Evolutionary conservation across 805 yeast genomes (phyloP), one percentile per base, ranked within the genome.

Genomic region (Nakazawaea sp.): DNA sequence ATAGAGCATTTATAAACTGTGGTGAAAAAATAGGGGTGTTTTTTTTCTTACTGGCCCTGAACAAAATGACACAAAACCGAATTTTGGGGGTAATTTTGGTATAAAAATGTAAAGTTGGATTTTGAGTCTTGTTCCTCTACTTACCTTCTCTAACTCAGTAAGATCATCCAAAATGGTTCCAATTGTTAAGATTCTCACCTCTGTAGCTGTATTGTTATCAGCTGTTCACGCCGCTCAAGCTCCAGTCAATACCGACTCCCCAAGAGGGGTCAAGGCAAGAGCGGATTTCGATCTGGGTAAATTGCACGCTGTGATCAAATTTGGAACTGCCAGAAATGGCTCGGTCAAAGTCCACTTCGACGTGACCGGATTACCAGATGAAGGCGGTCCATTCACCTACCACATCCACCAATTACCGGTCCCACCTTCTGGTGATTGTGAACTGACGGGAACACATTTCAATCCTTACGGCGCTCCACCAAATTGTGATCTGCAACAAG

Each of bases 281-380:
- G 85, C 82, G 4, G 76, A 74, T 48, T 67, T 78, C 44, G 77
- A 72, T 37, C 59, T 56, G 32, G 67, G 61, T 12, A 43, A 48
- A n/a, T 40, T 58, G 45, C 52, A 56, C 45, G 84, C 86, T 47
- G 60, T 70, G 45, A 58, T 81, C 52, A 74, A 74, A 51, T 74
- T 81, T 58, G 68, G 74, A 26, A 8, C 24, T 21, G 68, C 78
- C n/a, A 58, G 68, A 34, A 75, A 80, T 41, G 76, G 77, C 38
- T 59, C 69, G 2, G 79, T 80, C 16, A 68, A 75, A 45, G 88
- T 82, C 34, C 79, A 77, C 48, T 73, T 82, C 40, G 86, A 80
- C 53, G 62, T 79, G 48, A 75, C 85, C 17, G 84, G 84, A 4
- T 68, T 81, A 47, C 89, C 88, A 21, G 61, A 64, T 35, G 61